Evolutionary conservation across 257 asterid genomes (phyloP), one percentile per base, ranked within the genome.

Genomic region (Ballota nigra): DNA sequence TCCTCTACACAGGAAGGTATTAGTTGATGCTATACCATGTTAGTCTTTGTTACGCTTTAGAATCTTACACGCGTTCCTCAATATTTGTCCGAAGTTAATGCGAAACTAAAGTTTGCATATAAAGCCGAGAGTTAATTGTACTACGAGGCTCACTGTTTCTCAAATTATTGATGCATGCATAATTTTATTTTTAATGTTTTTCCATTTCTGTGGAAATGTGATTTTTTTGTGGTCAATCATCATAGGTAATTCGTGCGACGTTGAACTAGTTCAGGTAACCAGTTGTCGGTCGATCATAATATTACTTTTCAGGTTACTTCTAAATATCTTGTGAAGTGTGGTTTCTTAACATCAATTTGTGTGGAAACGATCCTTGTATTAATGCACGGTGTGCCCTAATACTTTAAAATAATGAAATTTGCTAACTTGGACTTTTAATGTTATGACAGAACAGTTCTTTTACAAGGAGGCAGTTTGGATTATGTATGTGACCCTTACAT

Each of bases 1-100:
- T 92, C 77, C 95, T 92, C 66, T 92, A 92, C 70, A 92, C 98
- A 0, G 98, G 98, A 81, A 92, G 98, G 98, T 92, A 76, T 15
- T 47, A 11, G 62, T 13, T 72, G 41, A 61, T 51, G 65, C 33
- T 63, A 45, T 45, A 20, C 52, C 22, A 11, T 62, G 15, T 19
- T 68, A 71, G 12, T 66, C 47, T 24, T 47, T 67, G 6, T 64
- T 70, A 33, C 5, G 8, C 3, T 71, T 19, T 60, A 3, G 12
- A 49, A 36, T 9, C 61, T 53, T 58, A 18, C 31, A 15, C 34
- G 66, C 63, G 51, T 63, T 67, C 9, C 1, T 6, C 45, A 29
- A 15, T 23, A 53, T 41, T 12, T 59, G 69, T 53, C 34, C 60
- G 75, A 47, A 34, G 26, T 67, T 41, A 26, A 63, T 55, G 58